These are phyloP conservation scores for Pichia eremophila DNA, from an alignment of 805 yeast genomes.

Conservation along the genomic window DNA sequence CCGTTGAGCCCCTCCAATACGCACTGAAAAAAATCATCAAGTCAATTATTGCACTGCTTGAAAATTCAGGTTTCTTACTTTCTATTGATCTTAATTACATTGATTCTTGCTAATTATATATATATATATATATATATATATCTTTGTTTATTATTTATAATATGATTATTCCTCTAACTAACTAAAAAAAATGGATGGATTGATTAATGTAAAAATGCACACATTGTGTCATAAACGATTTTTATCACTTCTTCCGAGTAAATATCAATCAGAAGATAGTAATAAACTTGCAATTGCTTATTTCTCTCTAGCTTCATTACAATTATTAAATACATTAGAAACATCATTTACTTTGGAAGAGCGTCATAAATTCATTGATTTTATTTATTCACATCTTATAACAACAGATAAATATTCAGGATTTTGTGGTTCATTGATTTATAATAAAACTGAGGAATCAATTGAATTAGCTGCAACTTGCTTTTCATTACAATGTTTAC, in stretches of 20 bases:
- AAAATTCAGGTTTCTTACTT: too few relatives aligned
- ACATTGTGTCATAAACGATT: conserved; percentile 22
- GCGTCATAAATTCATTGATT: conserved; percentile 25
- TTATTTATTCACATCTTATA: conserved; percentile 41
- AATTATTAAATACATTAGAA: conserved; percentile 28
- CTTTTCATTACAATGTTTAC: conserved; percentile 55
- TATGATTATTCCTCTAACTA: too few relatives aligned
- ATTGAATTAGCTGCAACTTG: conserved; percentile 69
- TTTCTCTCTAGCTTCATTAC: conserved; percentile 58
- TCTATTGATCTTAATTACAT: too few relatives aligned
- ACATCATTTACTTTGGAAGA: conserved; percentile 22
- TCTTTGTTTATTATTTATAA: too few relatives aligned
- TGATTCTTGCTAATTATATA: too few relatives aligned
- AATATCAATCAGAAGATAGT: conserved; percentile 57
- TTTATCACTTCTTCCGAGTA: conserved; percentile 30
- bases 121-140: too few relatives aligned
- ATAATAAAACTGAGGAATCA: conserved; percentile 39
- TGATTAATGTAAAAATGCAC: conserved; percentile 18
- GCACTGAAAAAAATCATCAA: too few relatives aligned
- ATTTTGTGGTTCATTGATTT: conserved; percentile 51
- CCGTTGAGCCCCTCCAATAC: not conserved
- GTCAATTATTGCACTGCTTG: too few relatives aligned
- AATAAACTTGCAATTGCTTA: conserved; percentile 62
- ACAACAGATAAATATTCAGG: conserved; percentile 30
- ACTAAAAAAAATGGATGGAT: not conserved